Evolutionary conservation across 352 stramenopile species (phyloP).

Genomic region (Blastocystis sp.): DNA sequence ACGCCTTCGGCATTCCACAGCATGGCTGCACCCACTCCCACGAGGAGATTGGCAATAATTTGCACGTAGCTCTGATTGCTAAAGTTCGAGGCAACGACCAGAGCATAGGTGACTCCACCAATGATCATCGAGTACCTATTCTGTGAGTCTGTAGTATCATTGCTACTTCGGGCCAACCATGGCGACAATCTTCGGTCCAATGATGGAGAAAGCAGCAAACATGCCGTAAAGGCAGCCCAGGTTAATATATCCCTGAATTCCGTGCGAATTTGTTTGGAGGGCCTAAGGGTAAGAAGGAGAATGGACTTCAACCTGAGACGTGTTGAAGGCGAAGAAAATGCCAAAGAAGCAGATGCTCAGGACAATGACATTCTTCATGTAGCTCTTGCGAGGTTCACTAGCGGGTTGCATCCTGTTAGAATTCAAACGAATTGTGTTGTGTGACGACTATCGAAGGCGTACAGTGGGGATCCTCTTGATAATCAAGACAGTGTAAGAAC

Average conservation of each 20-base stretch:
- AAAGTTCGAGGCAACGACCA: constrained; percentile 50
- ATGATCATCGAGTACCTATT: constrained; percentile 55
- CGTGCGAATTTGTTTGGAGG: constrained; percentile 45
- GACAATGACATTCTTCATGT: constrained; percentile 53
- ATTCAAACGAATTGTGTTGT: constrained; percentile 19
- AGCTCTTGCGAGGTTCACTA: constrained; percentile 15
- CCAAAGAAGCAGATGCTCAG: constrained; percentile 57
- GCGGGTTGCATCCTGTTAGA: neutral
- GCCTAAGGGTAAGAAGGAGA: neutral
- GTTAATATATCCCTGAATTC: constrained; percentile 56
- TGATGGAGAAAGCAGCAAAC: constrained; percentile 53
- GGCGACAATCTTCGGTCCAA: constrained; percentile 54
- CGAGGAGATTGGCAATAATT: constrained; percentile 49
- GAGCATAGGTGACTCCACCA: constrained; percentile 55
- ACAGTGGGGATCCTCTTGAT: constrained; percentile 12
- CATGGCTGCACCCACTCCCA: constrained; percentile 56
- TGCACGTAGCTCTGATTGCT: neutral
- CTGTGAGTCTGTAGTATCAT: neutral
- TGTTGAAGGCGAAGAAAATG: constrained; percentile 59
- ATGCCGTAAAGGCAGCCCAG: constrained; percentile 53
- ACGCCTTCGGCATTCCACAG: constrained; percentile 58
- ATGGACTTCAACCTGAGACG: constrained; percentile 15
- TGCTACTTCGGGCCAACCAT: constrained; percentile 40
- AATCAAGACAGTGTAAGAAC: neutral
- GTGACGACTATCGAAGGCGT: neutral